Conservation (phyloP, 257 asterid species). For the Hygrophila difformis region DNA sequence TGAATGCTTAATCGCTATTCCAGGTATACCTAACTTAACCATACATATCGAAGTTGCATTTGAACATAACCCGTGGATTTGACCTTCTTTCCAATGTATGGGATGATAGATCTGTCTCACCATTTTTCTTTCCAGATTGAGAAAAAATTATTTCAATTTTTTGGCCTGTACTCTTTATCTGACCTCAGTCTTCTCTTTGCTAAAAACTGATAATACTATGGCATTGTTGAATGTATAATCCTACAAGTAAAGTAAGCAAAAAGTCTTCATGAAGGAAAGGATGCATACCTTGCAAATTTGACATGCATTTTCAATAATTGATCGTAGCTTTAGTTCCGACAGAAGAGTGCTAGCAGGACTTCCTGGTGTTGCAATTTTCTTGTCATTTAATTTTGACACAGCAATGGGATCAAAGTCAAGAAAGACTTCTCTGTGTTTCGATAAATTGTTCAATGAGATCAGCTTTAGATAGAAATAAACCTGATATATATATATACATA, state of each 20-base stretch:
- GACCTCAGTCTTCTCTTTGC: too few species aligned
- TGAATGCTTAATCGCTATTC: slow-evolving; percentile 2
- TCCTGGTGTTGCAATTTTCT: slow-evolving; percentile 45
- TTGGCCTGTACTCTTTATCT: too few species aligned
- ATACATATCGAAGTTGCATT: slow-evolving; percentile 5
- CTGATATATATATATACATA: not conserved
- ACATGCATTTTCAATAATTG: slow-evolving; percentile 58
- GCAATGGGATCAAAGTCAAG: slow-evolving; percentile 48
- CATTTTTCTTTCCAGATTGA: not conserved
- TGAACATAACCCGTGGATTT: slow-evolving; percentile 4
- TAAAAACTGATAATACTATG: too few species aligned
- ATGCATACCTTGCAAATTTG: slow-evolving; percentile 43
- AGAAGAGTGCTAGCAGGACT: slow-evolving; percentile 49
- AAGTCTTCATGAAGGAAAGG: not conserved
- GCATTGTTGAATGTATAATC: not conserved
- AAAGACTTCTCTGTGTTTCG: slow-evolving; percentile 48
- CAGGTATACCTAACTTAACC: slow-evolving; percentile 3
- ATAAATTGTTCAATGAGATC: slow-evolving; percentile 16
- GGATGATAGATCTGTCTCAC: not conserved
- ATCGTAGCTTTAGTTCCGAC: slow-evolving; percentile 49
- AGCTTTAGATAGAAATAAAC: slow-evolving; percentile 13
- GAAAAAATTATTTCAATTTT: too few species aligned
- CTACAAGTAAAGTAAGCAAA: too few species aligned
- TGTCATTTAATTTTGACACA: slow-evolving; percentile 56
- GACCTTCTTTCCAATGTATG: not conserved